phyloP scores from a whole-genome alignment of 371 early-diverging fungal species.

The Mycotypha africana region DNA sequence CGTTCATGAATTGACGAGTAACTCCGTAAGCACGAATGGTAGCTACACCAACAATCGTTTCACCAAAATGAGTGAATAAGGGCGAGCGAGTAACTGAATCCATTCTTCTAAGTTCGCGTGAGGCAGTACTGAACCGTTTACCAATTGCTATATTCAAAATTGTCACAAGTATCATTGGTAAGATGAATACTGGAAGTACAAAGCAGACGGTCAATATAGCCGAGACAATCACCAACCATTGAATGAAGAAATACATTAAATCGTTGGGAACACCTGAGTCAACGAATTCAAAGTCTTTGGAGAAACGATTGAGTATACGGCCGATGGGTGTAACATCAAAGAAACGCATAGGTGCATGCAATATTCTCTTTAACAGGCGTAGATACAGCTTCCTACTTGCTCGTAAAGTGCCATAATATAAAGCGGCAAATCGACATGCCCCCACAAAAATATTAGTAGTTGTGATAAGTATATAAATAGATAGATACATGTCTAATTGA shows the following conservation, averaged over 20 bases:
- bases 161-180: slow-evolving; percentile 39
- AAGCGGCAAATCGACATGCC: slow-evolving; percentile 15
- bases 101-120: slow-evolving; percentile 65
- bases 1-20: slow-evolving; percentile 42
- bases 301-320: slow-evolving; percentile 72
- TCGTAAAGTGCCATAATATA: slow-evolving; percentile 41
- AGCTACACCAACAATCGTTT: slow-evolving; percentile 57
- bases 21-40: slow-evolving; percentile 82
- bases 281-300: slow-evolving; percentile 38
- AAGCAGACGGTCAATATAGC: slow-evolving; percentile 51
- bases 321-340: slow-evolving; percentile 53
- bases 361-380: slow-evolving; percentile 10
- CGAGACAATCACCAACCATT: slow-evolving; percentile 50
- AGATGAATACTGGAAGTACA: slow-evolving; percentile 54
- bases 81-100: slow-evolving; percentile 76
- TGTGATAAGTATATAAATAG: slow-evolving; percentile 37
- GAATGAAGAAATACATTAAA: slow-evolving; percentile 42
- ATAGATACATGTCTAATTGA: slow-evolving; percentile 20
- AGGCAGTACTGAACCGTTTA: slow-evolving; percentile 4
- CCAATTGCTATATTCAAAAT: slow-evolving; percentile 40
- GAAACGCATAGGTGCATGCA: slow-evolving; percentile 29
- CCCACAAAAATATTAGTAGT: slow-evolving; percentile 22
- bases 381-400: slow-evolving; percentile 9
- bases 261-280: slow-evolving; percentile 36
- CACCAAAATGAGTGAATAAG: slow-evolving; percentile 72